phyloP scores from a whole-genome alignment of 257 asterid species.

The Thymus mandschuricus region DNA sequence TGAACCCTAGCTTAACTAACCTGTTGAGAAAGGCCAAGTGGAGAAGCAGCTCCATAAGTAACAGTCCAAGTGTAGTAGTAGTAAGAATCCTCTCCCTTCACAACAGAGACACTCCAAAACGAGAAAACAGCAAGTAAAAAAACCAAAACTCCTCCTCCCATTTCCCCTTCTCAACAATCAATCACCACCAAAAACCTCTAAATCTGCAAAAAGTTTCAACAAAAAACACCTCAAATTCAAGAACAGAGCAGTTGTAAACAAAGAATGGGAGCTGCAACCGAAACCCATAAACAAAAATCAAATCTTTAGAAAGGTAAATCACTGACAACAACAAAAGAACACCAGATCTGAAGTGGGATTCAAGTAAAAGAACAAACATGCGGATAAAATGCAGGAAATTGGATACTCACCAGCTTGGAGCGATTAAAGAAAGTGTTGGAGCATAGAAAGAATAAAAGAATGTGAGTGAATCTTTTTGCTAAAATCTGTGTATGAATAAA shows the following conservation, averaged over 20 bases:
- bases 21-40: constrained; percentile 85
- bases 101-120: constrained; percentile 48
- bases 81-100: constrained; percentile 83
- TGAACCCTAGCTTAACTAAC: constrained; percentile 37
- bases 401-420: constrained; percentile 49
- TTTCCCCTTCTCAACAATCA: constrained; percentile 24
- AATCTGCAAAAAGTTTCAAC: constrained; percentile 39
- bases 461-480: constrained; percentile 32
- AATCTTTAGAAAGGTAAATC: constrained; percentile 22
- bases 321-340: constrained; percentile 20
- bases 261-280: neutral
- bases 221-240: constrained; percentile 20
- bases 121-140: constrained; percentile 46
- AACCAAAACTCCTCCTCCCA: constrained; percentile 50
- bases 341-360: constrained; percentile 39
- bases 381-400: constrained; percentile 6
- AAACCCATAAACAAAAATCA: constrained; percentile 6
- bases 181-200: constrained; percentile 28
- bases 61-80: constrained; percentile 82
- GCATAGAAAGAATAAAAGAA: constrained; percentile 46
- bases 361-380: neutral
- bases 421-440: constrained; percentile 16
- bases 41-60: constrained; percentile 80
- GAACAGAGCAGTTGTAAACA: neutral
- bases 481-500: constrained; percentile 31